Evolutionary conservation across 495 filamentous ascomycete species (phyloP), one percentile per base, ranked within the genome.

Genomic region (Tuber calosporum): DNA sequence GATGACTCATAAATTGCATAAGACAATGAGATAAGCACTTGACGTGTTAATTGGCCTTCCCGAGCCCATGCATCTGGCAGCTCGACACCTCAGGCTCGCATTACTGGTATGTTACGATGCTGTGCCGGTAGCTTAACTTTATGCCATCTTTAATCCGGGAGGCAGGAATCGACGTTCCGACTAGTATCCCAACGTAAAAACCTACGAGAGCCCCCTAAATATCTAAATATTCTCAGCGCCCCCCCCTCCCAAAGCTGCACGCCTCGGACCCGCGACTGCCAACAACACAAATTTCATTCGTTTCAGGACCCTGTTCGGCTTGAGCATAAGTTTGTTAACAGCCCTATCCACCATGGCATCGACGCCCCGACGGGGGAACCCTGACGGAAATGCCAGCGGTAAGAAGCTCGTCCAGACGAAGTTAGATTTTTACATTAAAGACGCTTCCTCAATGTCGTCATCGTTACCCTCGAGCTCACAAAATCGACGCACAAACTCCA

Each of bases 331-430:
- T 9, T 26, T 11, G 22, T 19, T 34, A 34, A 26, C 7, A 53
- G 15, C 26, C 26, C 26, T 34, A 34, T 39, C 19, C 53, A 38
- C 37, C 22, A 78, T 78, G 76, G 43, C 76, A 42, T 58, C 67
- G 34, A 13, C 70, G 2, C 73, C 75, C 8, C 76, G 73, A 48
- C 43, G 40, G 41, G 48, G 69, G 42, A 75, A 74, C 9, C 8
- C 69, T 30, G 15, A 26, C 38, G 62, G 67, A 42, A 39, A 70
- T 22, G 69, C 67, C 4, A 22, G 67, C 7, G 74, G 41, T 62
- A 77, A 73, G 76, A 77, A 77, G 20, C 68, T 78, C 1, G 17
- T 78, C 38, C 76, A 78, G 42, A 69, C 75, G 6, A 78, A 66
- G n/a, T 69, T 78, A 39, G 42, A 41, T 62, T 78, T 78, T 34